phyloP scores from a whole-genome alignment of 345 rosid genomes.

The Pistacia vera region DNA sequence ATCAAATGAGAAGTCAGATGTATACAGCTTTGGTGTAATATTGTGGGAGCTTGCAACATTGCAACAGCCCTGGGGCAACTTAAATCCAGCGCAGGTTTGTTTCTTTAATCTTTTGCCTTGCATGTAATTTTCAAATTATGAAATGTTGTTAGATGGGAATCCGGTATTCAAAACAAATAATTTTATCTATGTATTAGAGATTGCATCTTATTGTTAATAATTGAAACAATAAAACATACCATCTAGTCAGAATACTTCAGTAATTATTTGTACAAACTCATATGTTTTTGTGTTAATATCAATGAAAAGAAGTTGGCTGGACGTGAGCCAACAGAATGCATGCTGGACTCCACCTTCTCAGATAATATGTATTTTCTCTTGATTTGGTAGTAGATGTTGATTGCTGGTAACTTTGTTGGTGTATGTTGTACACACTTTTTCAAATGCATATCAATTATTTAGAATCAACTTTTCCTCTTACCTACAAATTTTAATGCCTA shows the following conservation, averaged over 20 bases:
- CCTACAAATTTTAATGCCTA: neutral
- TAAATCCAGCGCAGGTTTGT: constrained; percentile 98
- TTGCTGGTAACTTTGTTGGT: neutral
- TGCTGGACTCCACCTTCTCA: constrained; percentile 3
- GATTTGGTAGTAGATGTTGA: neutral
- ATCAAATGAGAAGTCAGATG: constrained; percentile 93
- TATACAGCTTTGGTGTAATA: constrained; percentile 96
- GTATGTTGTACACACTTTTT: neutral
- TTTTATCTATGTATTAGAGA: neutral
- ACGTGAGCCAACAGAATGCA: neutral
- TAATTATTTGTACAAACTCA: neutral
- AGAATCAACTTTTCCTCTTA: neutral
- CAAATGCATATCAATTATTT: neutral
- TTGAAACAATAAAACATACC: neutral
- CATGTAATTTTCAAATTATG: constrained; percentile 5
- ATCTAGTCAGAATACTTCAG: neutral
- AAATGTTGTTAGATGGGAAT: neutral
- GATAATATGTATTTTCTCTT: neutral
- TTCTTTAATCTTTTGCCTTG: constrained; percentile 6
- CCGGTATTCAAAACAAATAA: neutral
- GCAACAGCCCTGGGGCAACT: constrained; percentile 95
- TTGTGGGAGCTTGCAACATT: constrained; percentile 97
- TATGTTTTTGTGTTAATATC: neutral
- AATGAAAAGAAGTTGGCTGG: neutral
- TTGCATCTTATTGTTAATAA: neutral